These are phyloP conservation scores for Colletotrichum tanaceti DNA, from an alignment of 2,329 filamentous ascomycete species.

Conservation along the genomic window DNA sequence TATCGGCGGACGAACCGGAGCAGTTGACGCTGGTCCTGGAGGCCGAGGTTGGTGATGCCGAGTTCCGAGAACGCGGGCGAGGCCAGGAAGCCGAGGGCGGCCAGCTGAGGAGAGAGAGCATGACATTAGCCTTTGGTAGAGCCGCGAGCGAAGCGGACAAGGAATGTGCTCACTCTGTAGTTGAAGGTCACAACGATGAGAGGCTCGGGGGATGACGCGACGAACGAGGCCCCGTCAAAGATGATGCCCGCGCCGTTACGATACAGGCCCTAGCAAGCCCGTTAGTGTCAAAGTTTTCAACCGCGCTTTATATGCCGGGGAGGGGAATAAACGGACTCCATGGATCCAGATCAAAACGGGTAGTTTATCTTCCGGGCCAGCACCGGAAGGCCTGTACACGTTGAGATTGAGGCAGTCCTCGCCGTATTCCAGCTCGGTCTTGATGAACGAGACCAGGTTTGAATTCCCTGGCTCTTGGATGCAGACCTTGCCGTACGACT, in stretches of 20 bases:
- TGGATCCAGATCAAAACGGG: constrained; percentile 40
- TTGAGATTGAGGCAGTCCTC: constrained; percentile 38
- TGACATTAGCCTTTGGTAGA: accelerated
- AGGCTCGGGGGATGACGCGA: constrained; percentile 44
- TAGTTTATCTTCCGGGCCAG: constrained; percentile 30
- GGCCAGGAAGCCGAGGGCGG: constrained; percentile 56
- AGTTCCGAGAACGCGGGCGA: constrained; percentile 52
- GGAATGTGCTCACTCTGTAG: constrained; percentile 41
- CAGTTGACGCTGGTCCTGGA: constrained; percentile 64
- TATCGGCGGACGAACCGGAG: constrained; percentile 66
- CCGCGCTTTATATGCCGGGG: too few species aligned
- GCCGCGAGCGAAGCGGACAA: too few species aligned
- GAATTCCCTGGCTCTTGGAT: constrained; percentile 29
- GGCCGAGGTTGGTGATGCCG: constrained; percentile 61
- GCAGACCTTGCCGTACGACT: constrained; percentile 20
- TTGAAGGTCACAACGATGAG: constrained; percentile 47
- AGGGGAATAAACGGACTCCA: constrained; percentile 24
- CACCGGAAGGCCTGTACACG: constrained; percentile 27
- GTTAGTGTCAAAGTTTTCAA: not conserved
- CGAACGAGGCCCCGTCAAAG: constrained; percentile 43
- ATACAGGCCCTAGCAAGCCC: constrained; percentile 1
- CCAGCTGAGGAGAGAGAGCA: not conserved
- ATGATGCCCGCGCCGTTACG: constrained; percentile 31
- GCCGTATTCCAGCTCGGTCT: not conserved
- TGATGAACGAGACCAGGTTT: constrained; percentile 23